A percentile compares a stretch with the other conserved stretches of the same genome.
Evolutionary conservation across 2,329 filamentous ascomycete genomes (phyloP).

Genomic region (Microdochium trichocladiopsis): DNA sequence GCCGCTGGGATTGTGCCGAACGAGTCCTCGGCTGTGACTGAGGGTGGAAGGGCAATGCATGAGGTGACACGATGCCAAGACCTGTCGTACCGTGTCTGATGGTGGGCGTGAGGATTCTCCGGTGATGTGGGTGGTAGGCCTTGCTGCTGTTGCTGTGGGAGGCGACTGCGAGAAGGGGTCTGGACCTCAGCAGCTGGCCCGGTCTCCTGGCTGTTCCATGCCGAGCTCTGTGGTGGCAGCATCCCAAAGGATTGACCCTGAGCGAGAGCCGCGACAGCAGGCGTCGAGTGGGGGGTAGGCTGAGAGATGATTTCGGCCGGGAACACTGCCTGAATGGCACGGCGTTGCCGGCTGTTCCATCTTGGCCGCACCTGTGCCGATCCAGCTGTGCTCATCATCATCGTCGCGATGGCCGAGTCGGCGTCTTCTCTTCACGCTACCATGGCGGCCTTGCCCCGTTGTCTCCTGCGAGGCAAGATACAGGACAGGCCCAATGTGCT

Average conservation of each 20-base stretch:
- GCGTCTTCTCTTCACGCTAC: no score
- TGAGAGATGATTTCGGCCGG: constrained; percentile 37
- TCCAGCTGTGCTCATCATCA: constrained; percentile 7
- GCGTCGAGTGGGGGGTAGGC: constrained; percentile 36
- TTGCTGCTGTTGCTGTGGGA: constrained; percentile 9
- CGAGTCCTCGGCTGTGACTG: constrained; percentile 46
- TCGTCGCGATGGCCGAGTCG: background rate
- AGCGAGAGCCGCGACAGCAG: constrained; percentile 28
- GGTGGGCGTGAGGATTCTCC: constrained; percentile 24
- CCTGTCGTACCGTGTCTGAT: constrained; percentile 52
- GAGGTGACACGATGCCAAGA: constrained; percentile 58
- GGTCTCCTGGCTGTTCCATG: background rate
- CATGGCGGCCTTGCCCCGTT: no score
- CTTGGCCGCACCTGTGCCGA: constrained; percentile 27
- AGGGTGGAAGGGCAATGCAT: constrained; percentile 47
- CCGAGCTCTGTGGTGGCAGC: background rate
- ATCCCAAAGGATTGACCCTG: constrained; percentile 39
- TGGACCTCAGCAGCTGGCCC: background rate
- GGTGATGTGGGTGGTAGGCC: constrained; percentile 11
- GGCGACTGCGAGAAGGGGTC: constrained; percentile 11
- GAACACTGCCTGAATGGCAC: constrained; percentile 50
- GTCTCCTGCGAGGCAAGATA: no score
- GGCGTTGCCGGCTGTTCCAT: constrained; percentile 39
- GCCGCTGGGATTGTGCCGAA: constrained; percentile 40
- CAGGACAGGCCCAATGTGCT: no score